These are phyloP conservation scores for Geotrichum reessii DNA, from an alignment of 1,139 yeast genomes.

Conservation along the genomic window DNA sequence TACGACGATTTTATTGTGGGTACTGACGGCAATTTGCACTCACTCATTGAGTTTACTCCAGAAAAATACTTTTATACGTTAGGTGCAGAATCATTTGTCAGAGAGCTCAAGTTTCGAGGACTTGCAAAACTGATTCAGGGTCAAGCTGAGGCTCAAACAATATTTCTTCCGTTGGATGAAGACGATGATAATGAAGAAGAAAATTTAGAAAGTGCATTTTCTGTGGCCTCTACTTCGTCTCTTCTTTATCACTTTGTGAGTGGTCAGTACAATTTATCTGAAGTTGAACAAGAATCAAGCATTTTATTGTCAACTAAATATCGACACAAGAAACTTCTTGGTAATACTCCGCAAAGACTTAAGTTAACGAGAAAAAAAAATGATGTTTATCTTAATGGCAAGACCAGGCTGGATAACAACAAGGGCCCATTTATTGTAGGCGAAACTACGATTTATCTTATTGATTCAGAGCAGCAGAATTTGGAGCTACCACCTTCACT, in stretches of 20 bases:
- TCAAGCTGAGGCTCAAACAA: constrained; percentile 46
- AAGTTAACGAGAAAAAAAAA: neutral
- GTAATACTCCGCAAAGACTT: neutral
- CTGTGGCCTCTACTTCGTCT: constrained; percentile 29
- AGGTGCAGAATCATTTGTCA: constrained; percentile 59
- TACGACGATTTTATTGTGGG: constrained; percentile 38
- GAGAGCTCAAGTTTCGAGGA: constrained; percentile 60
- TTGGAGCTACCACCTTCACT: constrained; percentile 51
- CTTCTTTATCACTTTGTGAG: constrained; percentile 65
- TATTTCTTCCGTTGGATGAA: constrained; percentile 44
- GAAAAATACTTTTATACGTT: constrained; percentile 69
- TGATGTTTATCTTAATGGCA: constrained; percentile 43
- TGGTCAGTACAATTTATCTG: constrained; percentile 40
- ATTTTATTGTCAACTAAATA: constrained; percentile 9
- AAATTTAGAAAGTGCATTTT: constrained; percentile 18
- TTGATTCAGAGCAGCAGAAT: constrained; percentile 45
- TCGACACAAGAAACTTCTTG: constrained; percentile 33
- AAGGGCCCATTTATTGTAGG: constrained; percentile 46
- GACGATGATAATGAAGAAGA: constrained; percentile 25
- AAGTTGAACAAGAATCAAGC: constrained; percentile 37
- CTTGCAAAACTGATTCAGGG: constrained; percentile 52
- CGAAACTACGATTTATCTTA: constrained; percentile 56
- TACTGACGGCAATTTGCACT: constrained; percentile 9
- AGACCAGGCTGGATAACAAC: constrained; percentile 39
- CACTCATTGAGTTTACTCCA: constrained; percentile 50